Evolutionary conservation across 225 moss, liverwort and hornwort genomes (phyloP).

Genomic region (Pseudoscleropodium purum): DNA sequence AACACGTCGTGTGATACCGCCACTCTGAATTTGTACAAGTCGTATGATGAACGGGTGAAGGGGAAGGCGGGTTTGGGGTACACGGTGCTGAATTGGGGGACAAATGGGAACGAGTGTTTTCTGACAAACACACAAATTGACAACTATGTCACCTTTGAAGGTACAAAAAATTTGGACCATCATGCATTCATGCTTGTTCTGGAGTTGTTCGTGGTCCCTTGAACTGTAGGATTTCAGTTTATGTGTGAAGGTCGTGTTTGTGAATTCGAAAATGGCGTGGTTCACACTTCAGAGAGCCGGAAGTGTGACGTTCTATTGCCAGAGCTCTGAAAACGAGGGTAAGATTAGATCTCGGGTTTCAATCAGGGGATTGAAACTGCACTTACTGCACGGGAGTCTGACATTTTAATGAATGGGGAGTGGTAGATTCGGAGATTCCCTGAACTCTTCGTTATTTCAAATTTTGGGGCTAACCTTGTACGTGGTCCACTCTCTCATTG

Average conservation of each 20-base stretch:
- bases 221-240: background rate
- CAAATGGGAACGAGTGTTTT: constrained; percentile 1
- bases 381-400: background rate
- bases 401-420: background rate
- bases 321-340: background rate
- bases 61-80: background rate
- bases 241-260: background rate
- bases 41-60: constrained; percentile 10
- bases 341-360: background rate
- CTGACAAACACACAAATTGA: background rate
- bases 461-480: background rate
- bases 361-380: background rate
- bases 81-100: constrained; percentile 37
- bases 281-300: background rate
- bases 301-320: background rate
- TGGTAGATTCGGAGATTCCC: background rate
- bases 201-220: background rate
- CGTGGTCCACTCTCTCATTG: background rate
- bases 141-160: constrained; percentile 16
- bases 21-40: background rate
- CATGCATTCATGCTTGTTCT: background rate
- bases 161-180: background rate
- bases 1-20: background rate
- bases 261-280: background rate
- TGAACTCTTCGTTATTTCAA: background rate